Base-by-base conservation (phyloP, 2,329 filamentous ascomycete species). In the Amauroascus niger region DNA sequence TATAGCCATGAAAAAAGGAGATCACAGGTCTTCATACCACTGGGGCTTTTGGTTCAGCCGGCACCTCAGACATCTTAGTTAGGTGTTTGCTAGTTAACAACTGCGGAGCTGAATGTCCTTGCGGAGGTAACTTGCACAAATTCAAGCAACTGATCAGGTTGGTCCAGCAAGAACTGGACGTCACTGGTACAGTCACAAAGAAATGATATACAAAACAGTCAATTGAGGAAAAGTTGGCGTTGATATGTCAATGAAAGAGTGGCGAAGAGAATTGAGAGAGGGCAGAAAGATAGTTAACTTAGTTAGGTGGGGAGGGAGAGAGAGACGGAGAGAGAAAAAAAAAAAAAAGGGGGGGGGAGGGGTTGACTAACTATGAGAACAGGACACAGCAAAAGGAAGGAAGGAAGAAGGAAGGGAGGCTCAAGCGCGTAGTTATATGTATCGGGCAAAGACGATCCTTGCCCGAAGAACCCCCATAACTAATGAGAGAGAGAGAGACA, bases 21-120 rank as follows among this genome's bases (percentile, higher is more conserved):
- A 39, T 18, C 4, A 26, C 40, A 26, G 30, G 16, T 18, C 22
- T 37, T 56, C 70, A 64, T 67, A 73, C 71, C 69, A 72, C 71
- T 9, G 68, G 57, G 62, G 66, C 58, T 55, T 70, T 68, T 35
- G 64, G 65, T 51, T 60, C 52, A 52, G 65, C 58, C 49, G 32
- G 24, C 4, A 18, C 6, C 16, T 48, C 45, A 35, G 45, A 35
- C 45, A 48, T 35, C n/a, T n/a, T n/a, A n/a, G 14, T 48, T 24
- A n/a, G 1, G 18, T 7, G 28, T 16, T 37, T 32, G 43, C n/a
- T n/a, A n/a, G 13, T 3, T 16, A 18, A 13, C 39, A 41, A 41
- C 13, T 8, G n/a, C 5, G 14, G 26, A 13, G 6, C 11, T 3
- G 2, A 7, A 22, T 28, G 41, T 13, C 6, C 7, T 13, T 16